Conservation (phyloP, 306 rosid species). For the Sophora flavescens region DNA sequence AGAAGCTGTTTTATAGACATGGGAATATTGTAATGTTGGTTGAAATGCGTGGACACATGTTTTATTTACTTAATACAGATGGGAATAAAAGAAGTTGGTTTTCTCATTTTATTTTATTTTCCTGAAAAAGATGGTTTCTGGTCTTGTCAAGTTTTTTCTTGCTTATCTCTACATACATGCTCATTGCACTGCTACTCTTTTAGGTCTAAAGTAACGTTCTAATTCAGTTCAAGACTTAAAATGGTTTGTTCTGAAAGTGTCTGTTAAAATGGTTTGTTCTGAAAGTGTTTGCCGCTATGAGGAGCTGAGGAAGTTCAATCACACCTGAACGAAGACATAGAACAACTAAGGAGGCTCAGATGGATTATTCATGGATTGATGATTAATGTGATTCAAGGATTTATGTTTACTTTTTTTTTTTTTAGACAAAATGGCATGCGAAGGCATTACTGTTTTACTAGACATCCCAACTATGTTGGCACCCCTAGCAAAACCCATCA, state of each 20-base stretch:
- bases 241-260: background rate
- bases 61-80: slow-evolving; percentile 24
- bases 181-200: slow-evolving; percentile 19
- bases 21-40: slow-evolving; percentile 31
- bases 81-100: slow-evolving; percentile 12
- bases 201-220: background rate
- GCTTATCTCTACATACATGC: background rate
- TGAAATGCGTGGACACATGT: background rate
- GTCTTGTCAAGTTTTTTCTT: background rate
- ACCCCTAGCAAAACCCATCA: too few relatives aligned
- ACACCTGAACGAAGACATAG: background rate
- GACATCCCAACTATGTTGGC: too few relatives aligned
- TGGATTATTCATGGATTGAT: too few relatives aligned
- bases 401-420: too few relatives aligned
- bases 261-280: background rate
- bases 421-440: too few relatives aligned
- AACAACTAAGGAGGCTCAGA: background rate
- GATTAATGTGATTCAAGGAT: too few relatives aligned
- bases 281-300: background rate
- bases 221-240: background rate
- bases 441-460: too few relatives aligned
- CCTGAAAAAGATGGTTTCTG: background rate
- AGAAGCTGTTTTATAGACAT: slow-evolving; percentile 24
- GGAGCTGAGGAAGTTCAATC: background rate
- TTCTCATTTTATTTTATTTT: slow-evolving; percentile 2